These are phyloP conservation scores for Sherardia arvensis DNA, from an alignment of 257 asterid species.

Conservation along the genomic window DNA sequence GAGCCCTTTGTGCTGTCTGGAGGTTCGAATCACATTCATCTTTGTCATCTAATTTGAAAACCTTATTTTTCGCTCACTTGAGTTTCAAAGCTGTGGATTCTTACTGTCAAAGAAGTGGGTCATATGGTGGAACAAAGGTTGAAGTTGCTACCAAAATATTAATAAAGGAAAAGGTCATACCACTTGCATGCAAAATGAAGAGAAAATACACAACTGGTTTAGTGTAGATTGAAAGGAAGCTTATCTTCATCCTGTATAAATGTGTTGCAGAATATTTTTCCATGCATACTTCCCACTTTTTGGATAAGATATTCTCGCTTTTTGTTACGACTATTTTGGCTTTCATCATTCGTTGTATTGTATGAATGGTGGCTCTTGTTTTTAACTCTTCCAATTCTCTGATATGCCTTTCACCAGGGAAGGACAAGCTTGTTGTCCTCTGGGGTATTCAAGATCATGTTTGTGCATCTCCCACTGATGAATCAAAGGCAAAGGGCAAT, in stretches of 20 bases:
- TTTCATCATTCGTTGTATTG: background rate
- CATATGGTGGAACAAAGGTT: background rate
- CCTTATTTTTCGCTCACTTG: background rate
- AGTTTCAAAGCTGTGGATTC: background rate
- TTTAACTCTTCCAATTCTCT: background rate
- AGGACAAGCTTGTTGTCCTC: slow-evolving; percentile 86
- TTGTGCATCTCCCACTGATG: slow-evolving; percentile 64
- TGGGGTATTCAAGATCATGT: slow-evolving; percentile 98
- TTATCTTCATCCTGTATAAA: background rate
- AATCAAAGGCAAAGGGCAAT: slow-evolving; percentile 43
- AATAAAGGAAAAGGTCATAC: background rate
- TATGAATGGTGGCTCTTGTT: background rate
- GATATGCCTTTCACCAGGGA: slow-evolving; percentile 42
- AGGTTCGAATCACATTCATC: slow-evolving; percentile 36
- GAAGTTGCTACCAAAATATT: background rate
- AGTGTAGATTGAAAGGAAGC: background rate
- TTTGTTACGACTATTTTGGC: background rate
- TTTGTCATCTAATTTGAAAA: background rate
- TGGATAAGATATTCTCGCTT: background rate
- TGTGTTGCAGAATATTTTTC: background rate
- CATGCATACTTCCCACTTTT: background rate
- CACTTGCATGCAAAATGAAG: background rate
- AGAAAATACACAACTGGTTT: background rate
- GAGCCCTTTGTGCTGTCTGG: slow-evolving; percentile 99
- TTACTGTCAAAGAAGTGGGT: background rate